Conservation (phyloP, 306 rosid species). For the Dryas octopetala region DNA sequence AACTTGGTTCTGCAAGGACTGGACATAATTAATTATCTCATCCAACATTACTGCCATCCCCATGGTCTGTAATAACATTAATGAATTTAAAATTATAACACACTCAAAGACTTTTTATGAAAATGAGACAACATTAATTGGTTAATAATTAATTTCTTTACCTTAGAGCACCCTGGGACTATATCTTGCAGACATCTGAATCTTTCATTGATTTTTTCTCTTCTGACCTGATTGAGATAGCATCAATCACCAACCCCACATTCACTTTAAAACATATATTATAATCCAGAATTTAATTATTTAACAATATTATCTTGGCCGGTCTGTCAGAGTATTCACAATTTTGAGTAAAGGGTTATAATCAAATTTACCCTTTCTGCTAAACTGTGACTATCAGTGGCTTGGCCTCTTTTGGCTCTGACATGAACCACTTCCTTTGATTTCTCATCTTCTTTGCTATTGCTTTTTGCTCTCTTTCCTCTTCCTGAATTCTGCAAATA, state of each 20-base stretch:
- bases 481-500: conserved; percentile 56
- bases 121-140: neutral
- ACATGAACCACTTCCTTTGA: conserved; percentile 88
- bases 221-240: conserved; percentile 65
- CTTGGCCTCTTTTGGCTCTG: conserved; percentile 99
- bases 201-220: conserved; percentile 92
- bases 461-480: conserved; percentile 62
- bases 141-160: conserved; percentile 12
- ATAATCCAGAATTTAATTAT: neutral
- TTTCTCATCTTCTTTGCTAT: conserved; percentile 57
- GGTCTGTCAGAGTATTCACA: neutral
- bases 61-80: conserved; percentile 69
- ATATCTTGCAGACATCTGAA: conserved; percentile 82
- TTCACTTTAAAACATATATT: neutral
- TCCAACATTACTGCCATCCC: conserved; percentile 99
- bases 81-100: neutral
- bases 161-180: conserved; percentile 98
- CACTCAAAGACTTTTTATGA: neutral
- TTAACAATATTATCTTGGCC: neutral
- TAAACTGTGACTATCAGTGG: conserved; percentile 94
- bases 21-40: conserved; percentile 95
- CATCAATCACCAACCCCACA: neutral
- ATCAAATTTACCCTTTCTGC: conserved; percentile 81
- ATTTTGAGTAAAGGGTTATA: neutral
- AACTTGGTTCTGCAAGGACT: conserved; percentile 93